Conservation (phyloP, 176 grass and related monocot genomes). For the Poa pratensis region DNA sequence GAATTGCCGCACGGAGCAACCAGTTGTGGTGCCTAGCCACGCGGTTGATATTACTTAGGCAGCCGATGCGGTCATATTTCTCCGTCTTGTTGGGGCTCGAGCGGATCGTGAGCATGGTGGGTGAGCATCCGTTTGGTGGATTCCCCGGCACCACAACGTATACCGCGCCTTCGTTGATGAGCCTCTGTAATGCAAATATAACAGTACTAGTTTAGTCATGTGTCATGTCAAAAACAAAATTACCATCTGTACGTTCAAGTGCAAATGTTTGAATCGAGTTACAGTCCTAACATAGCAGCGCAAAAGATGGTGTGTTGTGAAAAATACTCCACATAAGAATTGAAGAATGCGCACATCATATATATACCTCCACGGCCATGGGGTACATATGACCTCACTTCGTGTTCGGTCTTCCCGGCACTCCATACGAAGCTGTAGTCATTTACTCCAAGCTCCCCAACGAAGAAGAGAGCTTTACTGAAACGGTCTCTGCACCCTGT, state of each 20-base stretch:
- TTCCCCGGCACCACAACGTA: slow-evolving; percentile 44
- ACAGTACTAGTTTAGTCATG: background rate
- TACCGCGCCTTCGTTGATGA: background rate
- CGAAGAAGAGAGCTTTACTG: slow-evolving; percentile 4
- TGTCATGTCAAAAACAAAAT: background rate
- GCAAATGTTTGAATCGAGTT: background rate
- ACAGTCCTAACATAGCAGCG: background rate
- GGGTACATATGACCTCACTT: slow-evolving; percentile 3
- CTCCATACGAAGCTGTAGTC: background rate
- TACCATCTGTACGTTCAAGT: background rate
- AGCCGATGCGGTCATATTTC: slow-evolving; percentile 24
- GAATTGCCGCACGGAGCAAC: background rate
- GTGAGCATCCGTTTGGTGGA: slow-evolving; percentile 39
- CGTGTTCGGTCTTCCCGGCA: background rate
- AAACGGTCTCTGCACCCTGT: background rate
- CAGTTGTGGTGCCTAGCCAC: slow-evolving; percentile 30
- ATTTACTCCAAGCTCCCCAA: slow-evolving; percentile 38
- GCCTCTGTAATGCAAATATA: slow-evolving; percentile 7
- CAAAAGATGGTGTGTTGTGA: background rate
- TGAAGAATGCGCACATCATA: background rate
- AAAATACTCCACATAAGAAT: background rate
- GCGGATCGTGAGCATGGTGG: background rate
- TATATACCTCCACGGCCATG: slow-evolving; percentile 20
- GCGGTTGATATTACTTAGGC: slow-evolving; percentile 33
- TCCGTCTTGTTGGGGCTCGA: background rate